Evolutionary conservation across 2,329 filamentous ascomycete genomes (phyloP), one percentile per base, ranked within the genome.

Genomic region (Paracorniculantispora psalliotae): DNA sequence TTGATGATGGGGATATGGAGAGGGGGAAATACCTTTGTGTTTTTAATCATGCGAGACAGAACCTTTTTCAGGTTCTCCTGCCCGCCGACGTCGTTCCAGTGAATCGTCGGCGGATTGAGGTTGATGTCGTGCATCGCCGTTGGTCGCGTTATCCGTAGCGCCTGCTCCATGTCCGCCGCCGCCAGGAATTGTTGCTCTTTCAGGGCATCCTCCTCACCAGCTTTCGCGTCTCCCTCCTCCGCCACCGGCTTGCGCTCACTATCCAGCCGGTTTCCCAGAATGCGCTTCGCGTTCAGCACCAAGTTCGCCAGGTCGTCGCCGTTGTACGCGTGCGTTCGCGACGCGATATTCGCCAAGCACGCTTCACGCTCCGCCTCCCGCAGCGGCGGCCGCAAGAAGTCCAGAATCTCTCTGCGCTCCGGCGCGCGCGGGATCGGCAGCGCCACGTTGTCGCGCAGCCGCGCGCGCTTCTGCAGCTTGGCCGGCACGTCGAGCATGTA

Each of bases 51-150:
- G 52, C 75, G 75, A 33, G 77, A 77, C 25, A 88, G 76, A 2
- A 78, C 77, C 59, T 76, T 78, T 69, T 96, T 96, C 62, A 96
- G 85, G 43, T 82, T 79, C 47, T 88, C 83, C 63, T 96, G 90
- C 1, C 93, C 93, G 61, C 91, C 92, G 54, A 97, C 93, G 67
- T 97, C 91, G 51, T 82, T 79, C 92, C 92, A 97, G 71, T 82
- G 83, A 28, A 96, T 87, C 15, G 89, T 92, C 0, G 92, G 92
- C 9, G 91, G 92, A 68, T 96, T 90, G 49, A 97, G 80, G 69
- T 94, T 91, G 58, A 96, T 86, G 68, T 96, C 92, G 64, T 91
- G 87, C 84, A 97, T 93, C 3, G 91, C 90, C 1, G 89, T 92
- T 1, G 93, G 91, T 12, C 84, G 82, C n/a, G 92, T 85, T 58